Evolutionary conservation across 306 rosid genomes (phyloP), one percentile per base, ranked within the genome.

Genomic region (Quillaja saponaria): DNA sequence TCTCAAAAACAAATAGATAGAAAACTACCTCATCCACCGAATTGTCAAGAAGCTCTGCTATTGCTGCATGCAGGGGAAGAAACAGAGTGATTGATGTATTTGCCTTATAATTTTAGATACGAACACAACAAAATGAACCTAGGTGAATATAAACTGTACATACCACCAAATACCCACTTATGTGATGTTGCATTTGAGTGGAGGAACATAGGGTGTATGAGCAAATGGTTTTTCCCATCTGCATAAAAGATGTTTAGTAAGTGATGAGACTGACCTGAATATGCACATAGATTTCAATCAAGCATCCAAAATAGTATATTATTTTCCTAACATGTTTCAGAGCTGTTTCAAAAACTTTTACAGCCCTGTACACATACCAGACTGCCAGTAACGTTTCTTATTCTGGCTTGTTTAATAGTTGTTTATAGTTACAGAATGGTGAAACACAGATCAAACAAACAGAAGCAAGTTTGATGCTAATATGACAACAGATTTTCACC

Each of bases 161-260:
- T 86, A 92, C 98, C 98, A 18, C 98, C 96, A 81, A 89, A 92
- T 55, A 84, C 85, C 98, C 98, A 92, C 73, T 89, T 92, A 72
- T 92, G 98, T 4, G 95, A 92, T 40, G 98, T 92, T 56, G 98
- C 98, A 86, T 92, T 92, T 15, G 95, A 92, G 75, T 92, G 96
- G 74, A 91, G 95, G 76, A 91, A 91, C 87, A 74, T 72, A 14
- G 97, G 97, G 52, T 87, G 91, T 59, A 88, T 82, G 28, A 76
- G 88, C 50, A 91, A 74, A 75, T 84, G 80, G 70, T 77, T 85
- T 58, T 79, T 81, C 3, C 72, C 79, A 79, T 80, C 98, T 91
- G 82, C 73, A 64, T 37, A 37, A 37, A 6, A 6, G 10, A 37
- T 5, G 10, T n/a, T n/a, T n/a, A n/a, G n/a, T n/a, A n/a, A n/a